These are phyloP conservation scores for Dictyostelium intermedium DNA, from an alignment of 78 protist genomes.

Conservation along the genomic window DNA sequence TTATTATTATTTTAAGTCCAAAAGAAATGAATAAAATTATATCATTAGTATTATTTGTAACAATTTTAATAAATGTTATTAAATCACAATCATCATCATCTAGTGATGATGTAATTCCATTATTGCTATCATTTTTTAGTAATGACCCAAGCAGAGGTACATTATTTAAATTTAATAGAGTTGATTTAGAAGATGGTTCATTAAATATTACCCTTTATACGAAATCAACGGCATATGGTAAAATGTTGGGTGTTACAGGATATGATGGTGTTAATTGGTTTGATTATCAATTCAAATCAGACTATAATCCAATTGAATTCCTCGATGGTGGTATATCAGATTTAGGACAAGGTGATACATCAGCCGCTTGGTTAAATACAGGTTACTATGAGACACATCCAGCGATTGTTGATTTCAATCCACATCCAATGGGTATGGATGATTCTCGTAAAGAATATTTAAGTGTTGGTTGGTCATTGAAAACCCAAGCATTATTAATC, in stretches of 20 bases:
- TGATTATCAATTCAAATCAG: neutral
- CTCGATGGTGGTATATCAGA: neutral
- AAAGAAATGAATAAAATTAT: neutral
- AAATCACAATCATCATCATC: neutral
- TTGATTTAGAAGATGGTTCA: neutral
- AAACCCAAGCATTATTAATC: neutral
- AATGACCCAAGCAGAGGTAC: neutral
- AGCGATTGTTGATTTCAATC: neutral
- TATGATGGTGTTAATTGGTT: constrained; percentile 6
- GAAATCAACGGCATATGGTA: neutral
- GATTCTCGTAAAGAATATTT: neutral
- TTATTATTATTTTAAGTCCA: too few species aligned
- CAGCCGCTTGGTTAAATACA: neutral
- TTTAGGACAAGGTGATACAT: neutral
- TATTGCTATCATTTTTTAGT: neutral
- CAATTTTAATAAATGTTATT: neutral
- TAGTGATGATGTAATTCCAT: neutral
- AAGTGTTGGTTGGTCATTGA: neutral
- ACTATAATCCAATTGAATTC: neutral
- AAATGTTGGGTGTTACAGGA: neutral
- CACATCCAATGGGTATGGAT: neutral
- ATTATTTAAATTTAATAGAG: neutral
- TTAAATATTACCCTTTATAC: neutral
- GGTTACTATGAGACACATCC: neutral
- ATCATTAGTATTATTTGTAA: neutral